These are phyloP conservation scores for Paecilomyces dactylethromorphus DNA, from an alignment of 2,329 filamentous ascomycete species.

Conservation along the genomic window DNA sequence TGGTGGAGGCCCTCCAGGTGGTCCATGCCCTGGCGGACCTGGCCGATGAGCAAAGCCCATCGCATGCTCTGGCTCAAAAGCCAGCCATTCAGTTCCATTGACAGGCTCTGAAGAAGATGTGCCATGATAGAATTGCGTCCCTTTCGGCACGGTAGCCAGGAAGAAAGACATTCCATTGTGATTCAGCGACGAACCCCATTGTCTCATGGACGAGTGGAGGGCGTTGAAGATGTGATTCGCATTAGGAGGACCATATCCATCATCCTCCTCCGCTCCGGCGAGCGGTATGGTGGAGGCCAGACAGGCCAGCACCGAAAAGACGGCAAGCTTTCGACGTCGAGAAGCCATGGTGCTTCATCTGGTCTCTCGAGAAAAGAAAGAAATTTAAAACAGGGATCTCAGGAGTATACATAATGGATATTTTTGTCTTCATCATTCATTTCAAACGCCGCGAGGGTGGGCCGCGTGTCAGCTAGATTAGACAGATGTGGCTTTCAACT, in stretches of 20 bases:
- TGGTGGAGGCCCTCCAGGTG: neutral
- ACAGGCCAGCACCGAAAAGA: neutral
- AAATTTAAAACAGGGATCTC: neutral
- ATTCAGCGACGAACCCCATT: slow-evolving; percentile 66
- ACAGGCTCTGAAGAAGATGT: slow-evolving; percentile 41
- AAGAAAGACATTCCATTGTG: slow-evolving; percentile 74
- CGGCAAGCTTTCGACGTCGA: neutral
- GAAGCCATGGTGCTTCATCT: neutral
- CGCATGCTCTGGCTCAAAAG: slow-evolving; percentile 71
- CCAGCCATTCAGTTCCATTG: slow-evolving; percentile 60
- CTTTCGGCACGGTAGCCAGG: slow-evolving; percentile 56
- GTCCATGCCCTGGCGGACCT: neutral
- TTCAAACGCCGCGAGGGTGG: neutral
- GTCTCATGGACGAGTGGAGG: slow-evolving; percentile 64
- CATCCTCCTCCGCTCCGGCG: neutral
- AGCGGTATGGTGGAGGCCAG: neutral
- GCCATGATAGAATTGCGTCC: slow-evolving; percentile 64
- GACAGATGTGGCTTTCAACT: neutral
- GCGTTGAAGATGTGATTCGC: slow-evolving; percentile 66
- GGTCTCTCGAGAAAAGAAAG: neutral
- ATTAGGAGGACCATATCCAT: slow-evolving; percentile 32
- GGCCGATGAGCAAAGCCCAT: slow-evolving; percentile 50
- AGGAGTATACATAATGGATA: neutral
- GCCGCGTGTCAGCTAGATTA: neutral
- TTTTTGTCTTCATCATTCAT: neutral